Evolutionary conservation across 345 rosid genomes (phyloP), one percentile per base, ranked within the genome.

Genomic region (Camelina neglecta): DNA sequence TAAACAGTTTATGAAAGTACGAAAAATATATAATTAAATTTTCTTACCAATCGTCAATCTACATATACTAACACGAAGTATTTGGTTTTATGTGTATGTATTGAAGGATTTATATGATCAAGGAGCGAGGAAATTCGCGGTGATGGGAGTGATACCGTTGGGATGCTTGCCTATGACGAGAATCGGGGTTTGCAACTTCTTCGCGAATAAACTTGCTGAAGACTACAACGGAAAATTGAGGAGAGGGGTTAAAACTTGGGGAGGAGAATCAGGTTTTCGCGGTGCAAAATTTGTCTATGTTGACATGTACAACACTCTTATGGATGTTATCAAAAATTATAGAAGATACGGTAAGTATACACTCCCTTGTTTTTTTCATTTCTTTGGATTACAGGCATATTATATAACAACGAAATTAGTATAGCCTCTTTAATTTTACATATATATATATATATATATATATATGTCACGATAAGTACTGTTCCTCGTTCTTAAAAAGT

Each of bases 301-400:
- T 2, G 93, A 93, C 71, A 76, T 86, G 80, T 90, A 79, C 74
- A 75, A 12, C 50, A 78, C 89, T 57, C 79, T 93, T n/a, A 83
- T 82, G 44, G 73, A 82, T 24, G 55, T 93, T 72, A 84, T 86
- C 2, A 69, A 84, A 33, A 75, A 85, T 60, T 83, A 88, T 44
- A n/a, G 58, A 11, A 65, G 47, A 79, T 77, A 74, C 36, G 98
- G 97, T 92, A 87, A 44, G 73, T 69, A n/a, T 1, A 51, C 41
- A 42, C 2, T 55, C 11, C 36, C 29, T 55, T 26, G 16, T 24
- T 26, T 54, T 24, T 20, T 54, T 24, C 8, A 11, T 24, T 54
- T 24, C 21, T 56, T 56, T 33, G 36, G 1, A 6, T 33, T 1
- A 11, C 12, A 24, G 35, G 12, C n/a, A n/a, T n/a, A n/a, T n/a